A percentile compares a stretch with the other conserved stretches of the same genome.
These are phyloP conservation scores for Vigna mungo DNA, from an alignment of 306 rosid genomes.

Conservation along the genomic window DNA sequence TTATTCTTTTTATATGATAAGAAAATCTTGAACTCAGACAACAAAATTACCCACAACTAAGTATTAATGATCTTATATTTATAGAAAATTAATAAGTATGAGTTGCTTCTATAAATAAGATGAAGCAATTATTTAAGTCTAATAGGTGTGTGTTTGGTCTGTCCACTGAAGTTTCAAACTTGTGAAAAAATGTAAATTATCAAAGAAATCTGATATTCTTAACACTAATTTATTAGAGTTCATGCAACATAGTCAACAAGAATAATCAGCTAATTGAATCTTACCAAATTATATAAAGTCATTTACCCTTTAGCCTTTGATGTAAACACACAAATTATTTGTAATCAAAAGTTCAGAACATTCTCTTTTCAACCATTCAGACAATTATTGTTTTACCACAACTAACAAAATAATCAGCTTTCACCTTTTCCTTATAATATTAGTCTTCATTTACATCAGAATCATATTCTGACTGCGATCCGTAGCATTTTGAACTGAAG, in stretches of 20 bases:
- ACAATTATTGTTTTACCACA: neutral
- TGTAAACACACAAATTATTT: neutral
- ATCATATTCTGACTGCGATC: neutral
- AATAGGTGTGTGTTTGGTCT: no score
- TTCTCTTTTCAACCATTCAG: slow-evolving; percentile 14
- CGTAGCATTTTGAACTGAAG: neutral
- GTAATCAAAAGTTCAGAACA: neutral
- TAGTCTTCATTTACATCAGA: neutral
- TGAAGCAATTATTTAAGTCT: no score
- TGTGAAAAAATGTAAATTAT: no score
- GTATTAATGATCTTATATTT: no score
- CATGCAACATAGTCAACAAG: neutral
- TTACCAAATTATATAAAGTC: neutral
- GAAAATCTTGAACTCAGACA: no score
- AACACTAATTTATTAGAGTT: no score
- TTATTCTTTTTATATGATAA: no score
- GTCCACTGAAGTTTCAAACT: no score
- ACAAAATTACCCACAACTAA: no score
- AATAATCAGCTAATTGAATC: neutral
- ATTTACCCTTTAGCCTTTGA: neutral
- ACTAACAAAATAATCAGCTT: neutral
- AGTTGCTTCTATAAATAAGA: no score
- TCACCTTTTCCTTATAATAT: neutral
- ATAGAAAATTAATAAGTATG: no score
- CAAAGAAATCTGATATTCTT: no score